Evolutionary conservation across 441 rosid species (phyloP).

Genomic region (Eutrema salsugineum): DNA sequence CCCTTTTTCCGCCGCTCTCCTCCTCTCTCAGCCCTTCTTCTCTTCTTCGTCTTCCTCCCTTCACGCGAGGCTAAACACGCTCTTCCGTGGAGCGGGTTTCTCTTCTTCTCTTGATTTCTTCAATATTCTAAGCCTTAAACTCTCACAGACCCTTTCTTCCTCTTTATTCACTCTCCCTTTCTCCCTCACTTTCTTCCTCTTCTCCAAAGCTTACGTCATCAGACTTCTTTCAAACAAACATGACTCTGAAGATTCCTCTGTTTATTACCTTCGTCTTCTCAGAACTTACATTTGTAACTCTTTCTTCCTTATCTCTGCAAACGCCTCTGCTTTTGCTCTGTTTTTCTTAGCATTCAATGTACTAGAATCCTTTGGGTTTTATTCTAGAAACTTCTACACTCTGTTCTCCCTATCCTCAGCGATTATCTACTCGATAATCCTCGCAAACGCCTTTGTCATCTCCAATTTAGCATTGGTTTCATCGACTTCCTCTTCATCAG

Average conservation of each 20-base stretch:
- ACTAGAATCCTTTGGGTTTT: constrained; percentile 41
- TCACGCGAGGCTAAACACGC: constrained; percentile 36
- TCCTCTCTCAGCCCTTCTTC: constrained; percentile 38
- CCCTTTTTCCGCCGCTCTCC: constrained; percentile 52
- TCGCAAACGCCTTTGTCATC: constrained; percentile 61
- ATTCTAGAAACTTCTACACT: constrained; percentile 31
- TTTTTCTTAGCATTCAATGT: constrained; percentile 46
- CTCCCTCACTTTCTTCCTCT: constrained; percentile 63
- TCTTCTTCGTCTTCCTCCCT: constrained; percentile 37
- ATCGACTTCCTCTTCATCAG: constrained; percentile 29
- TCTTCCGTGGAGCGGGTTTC: constrained; percentile 70
- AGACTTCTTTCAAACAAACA: constrained; percentile 26
- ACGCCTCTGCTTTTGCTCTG: constrained; percentile 67
- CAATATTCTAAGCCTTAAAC: constrained; percentile 53
- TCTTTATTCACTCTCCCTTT: constrained; percentile 61
- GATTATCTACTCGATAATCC: constrained; percentile 56
- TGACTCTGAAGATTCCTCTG: constrained; percentile 34
- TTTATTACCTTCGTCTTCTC: constrained; percentile 51
- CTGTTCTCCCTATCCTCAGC: constrained; percentile 52
- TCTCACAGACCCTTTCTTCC: constrained; percentile 68
- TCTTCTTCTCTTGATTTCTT: constrained; percentile 65
- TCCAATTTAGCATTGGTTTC: constrained; percentile 64
- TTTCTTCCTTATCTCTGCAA: constrained; percentile 62
- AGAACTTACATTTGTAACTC: constrained; percentile 49
- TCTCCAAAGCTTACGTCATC: constrained; percentile 60